Conservation (phyloP, 176 grass and related monocot genomes). For the Zoysia japonica region DNA sequence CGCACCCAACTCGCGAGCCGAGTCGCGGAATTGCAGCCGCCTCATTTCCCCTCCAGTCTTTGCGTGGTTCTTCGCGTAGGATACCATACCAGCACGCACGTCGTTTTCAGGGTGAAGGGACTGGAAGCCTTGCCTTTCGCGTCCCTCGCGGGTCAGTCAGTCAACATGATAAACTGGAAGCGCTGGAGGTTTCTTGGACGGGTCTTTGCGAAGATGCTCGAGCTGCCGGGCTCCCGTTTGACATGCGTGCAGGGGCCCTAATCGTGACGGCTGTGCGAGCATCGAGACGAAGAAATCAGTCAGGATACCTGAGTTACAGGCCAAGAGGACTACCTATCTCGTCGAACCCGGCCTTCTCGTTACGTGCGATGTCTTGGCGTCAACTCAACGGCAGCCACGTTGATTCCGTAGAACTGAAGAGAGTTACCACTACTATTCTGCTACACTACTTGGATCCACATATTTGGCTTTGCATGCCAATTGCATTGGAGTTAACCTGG, state of each 20-base stretch:
- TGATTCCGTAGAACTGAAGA: conserved; percentile 26
- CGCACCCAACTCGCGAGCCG: background rate
- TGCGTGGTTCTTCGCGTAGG: background rate
- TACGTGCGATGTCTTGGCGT: conserved; percentile 20
- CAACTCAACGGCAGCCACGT: conserved; percentile 25
- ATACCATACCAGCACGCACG: background rate
- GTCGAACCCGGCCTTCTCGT: background rate
- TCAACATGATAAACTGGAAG: conserved; percentile 28
- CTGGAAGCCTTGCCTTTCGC: background rate
- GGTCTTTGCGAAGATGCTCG: background rate
- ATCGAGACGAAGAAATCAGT: background rate
- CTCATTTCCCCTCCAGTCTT: background rate
- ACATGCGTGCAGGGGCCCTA: background rate
- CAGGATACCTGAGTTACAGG: background rate
- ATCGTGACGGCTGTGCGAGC: no score
- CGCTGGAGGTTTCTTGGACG: conserved; percentile 12
- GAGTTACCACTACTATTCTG: background rate
- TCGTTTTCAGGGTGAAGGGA: conserved; percentile 29
- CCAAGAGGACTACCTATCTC: no score
- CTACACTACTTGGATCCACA: background rate
- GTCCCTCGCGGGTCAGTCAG: conserved; percentile 6
- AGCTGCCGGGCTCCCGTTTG: background rate
- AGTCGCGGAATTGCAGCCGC: background rate
- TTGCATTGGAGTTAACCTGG: no score
- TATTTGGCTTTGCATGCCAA: background rate